Evolutionary conservation across 2,329 filamentous ascomycete genomes (phyloP).

Genomic region (Fusarium mundagurra): DNA sequence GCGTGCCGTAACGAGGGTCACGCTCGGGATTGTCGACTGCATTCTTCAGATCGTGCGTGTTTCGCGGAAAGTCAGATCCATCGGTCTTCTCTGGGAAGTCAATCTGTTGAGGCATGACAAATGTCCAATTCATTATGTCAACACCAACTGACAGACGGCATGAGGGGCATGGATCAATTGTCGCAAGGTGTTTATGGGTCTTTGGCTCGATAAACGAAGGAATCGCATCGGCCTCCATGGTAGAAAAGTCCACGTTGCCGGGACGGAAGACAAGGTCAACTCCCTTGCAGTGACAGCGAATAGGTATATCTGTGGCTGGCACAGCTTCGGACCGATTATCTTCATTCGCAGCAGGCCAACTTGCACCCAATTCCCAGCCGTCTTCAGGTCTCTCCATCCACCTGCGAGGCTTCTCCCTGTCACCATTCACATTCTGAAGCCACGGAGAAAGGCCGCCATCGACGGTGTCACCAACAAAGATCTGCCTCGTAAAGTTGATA

Average conservation of each 20-base stretch:
- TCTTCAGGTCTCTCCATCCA: slow-evolving; percentile 40
- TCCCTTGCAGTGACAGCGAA: slow-evolving; percentile 59
- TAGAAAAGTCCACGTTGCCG: slow-evolving; percentile 39
- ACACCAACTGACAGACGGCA: slow-evolving; percentile 55
- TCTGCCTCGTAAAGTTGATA: slow-evolving; percentile 49
- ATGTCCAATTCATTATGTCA: slow-evolving; percentile 60
- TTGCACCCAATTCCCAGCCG: slow-evolving; percentile 43
- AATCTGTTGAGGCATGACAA: slow-evolving; percentile 52
- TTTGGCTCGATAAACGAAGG: slow-evolving; percentile 56
- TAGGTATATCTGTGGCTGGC: slow-evolving; percentile 42
- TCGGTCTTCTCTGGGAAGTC: slow-evolving; percentile 37
- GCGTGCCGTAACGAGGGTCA: slow-evolving; percentile 54
- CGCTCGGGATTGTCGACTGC: slow-evolving; percentile 44
- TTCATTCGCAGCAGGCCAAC: slow-evolving; percentile 44
- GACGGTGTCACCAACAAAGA: slow-evolving; percentile 59
- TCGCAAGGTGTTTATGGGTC: slow-evolving; percentile 52
- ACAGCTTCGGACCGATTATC: slow-evolving; percentile 8
- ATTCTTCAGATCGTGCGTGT: slow-evolving; percentile 43
- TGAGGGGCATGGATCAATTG: slow-evolving; percentile 58
- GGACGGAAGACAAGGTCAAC: slow-evolving; percentile 54
- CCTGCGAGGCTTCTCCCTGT: slow-evolving; percentile 37
- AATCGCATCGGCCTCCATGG: slow-evolving; percentile 41
- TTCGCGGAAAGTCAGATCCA: slow-evolving; percentile 11
- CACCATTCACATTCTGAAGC: slow-evolving; percentile 50
- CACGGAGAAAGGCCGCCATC: slow-evolving; percentile 63